Evolutionary conservation across 2,329 filamentous ascomycete genomes (phyloP), one percentile per base, ranked within the genome.

Genomic region (Pyricularia sp.): DNA sequence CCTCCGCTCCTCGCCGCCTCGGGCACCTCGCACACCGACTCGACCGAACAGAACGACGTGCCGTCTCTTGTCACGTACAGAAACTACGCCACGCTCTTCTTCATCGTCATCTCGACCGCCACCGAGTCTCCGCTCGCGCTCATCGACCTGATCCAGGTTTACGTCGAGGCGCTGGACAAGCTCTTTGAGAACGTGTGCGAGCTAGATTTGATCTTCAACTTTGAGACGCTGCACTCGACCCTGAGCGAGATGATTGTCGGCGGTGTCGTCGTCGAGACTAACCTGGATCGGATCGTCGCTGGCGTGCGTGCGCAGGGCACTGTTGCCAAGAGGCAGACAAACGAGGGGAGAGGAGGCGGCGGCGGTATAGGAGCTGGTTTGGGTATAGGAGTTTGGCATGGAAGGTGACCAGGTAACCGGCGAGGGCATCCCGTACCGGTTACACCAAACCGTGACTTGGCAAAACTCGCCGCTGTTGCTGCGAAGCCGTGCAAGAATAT

Each of bases 161-260:
- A 97, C 75, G 95, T 99, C 72, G 95, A 99, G 80, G 90, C 94
- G 0, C 86, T 99, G 50, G 95, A 99, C 79, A 89, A 93, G 72
- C 85, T 99, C 59, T 99, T 99, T 77, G 95, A 98, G 81, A 97
- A 99, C 78, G 95, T 99, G 11, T 99, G 95, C 85, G 95, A 99
- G 82, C 84, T 99, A 69, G 94, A 99, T 79, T 85, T 99, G 73
- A 99, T 99, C 78, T 99, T 99, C 83, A 98, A 98, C 78, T 99
- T 97, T 75, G 95, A 99, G 85, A 96, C 93, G 20, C 84, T 99
- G 75, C 95, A 99, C 82, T 92, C 94, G 10, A 89, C 93, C 20
- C 82, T 98, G 11, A 90, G 89, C 69, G 94, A 98, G 83, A 97
- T 98, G 92, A 91, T 98, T 69, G 92, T 97, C 20, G 94, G 94